phyloP scores from a whole-genome alignment of 1,284 basidiomycete species.

The Limonomyces culmigenus region DNA sequence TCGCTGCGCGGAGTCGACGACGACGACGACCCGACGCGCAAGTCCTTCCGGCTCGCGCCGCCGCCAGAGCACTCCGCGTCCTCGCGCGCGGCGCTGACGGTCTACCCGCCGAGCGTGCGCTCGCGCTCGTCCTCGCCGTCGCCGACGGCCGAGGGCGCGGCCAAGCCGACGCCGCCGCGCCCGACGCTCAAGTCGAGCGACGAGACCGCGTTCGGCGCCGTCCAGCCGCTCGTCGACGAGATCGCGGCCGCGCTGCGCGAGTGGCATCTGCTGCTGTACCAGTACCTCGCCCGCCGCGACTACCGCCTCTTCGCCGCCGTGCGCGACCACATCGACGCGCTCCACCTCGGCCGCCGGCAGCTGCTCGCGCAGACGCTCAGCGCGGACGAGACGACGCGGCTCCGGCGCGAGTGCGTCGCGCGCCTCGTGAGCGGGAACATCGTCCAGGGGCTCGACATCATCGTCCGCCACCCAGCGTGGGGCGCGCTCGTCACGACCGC shows the following conservation, averaged over 20 bases:
- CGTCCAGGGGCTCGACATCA: conserved; percentile 84
- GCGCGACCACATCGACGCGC: conserved; percentile 78
- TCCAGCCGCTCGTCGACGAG: conserved; percentile 90
- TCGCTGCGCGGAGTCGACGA: conserved; percentile 60
- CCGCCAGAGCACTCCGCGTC: conserved; percentile 58
- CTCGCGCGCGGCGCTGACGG: conserved; percentile 47
- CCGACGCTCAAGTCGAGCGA: conserved; percentile 88
- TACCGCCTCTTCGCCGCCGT: conserved; percentile 84
- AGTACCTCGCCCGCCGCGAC: conserved; percentile 77
- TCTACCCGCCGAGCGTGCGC: conserved; percentile 51
- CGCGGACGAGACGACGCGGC: conserved; percentile 69
- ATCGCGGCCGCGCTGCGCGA: conserved; percentile 92
- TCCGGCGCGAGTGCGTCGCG: conserved; percentile 78
- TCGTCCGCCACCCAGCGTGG: conserved; percentile 86
- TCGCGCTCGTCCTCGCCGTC: conserved; percentile 50
- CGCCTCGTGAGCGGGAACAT: conserved; percentile 84
- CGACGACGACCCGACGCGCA: conserved; percentile 20
- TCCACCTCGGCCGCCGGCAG: conserved; percentile 82
- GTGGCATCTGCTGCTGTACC: conserved; percentile 88
- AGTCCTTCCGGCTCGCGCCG: conserved; percentile 53
- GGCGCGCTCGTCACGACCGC: conserved; percentile 80
- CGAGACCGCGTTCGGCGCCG: conserved; percentile 68
- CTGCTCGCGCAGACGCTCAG: conserved; percentile 80
- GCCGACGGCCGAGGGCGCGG: conserved; percentile 16
- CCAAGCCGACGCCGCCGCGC: conserved; percentile 69